Percentiles rank a stretch among this genome's conserved stretches.
Conservation (phyloP, 73 alveolate species). For the Breviolum minutum region DNA sequence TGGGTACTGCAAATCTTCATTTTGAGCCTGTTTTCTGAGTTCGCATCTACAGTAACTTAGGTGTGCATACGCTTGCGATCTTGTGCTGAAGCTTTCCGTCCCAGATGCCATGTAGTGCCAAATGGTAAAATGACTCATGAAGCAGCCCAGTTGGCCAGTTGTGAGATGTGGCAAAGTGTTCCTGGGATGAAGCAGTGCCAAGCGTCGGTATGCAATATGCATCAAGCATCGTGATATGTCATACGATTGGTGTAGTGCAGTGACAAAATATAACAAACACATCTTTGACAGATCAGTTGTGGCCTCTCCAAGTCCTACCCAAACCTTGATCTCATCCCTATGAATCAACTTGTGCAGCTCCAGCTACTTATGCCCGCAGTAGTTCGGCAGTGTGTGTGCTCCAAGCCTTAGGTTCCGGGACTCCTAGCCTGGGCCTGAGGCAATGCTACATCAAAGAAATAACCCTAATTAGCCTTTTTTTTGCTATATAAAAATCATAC, state of each 20-base stretch:
- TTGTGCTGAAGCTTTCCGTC: neutral
- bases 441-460: no score
- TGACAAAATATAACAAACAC: no score
- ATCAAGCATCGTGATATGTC: neutral
- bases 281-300: no score
- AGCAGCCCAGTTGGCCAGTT: conserved; percentile 90
- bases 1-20: no score
- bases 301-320: neutral
- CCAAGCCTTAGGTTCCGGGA: conserved; percentile 25
- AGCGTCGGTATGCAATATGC: neutral
- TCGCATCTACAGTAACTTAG: neutral
- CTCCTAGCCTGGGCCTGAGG: no score
- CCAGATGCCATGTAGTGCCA: conserved; percentile 90
- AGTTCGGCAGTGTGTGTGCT: conserved; percentile 70
- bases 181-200: neutral
- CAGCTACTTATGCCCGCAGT: conserved; percentile 73
- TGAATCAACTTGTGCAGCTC: neutral
- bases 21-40: no score
- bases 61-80: neutral
- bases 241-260: neutral
- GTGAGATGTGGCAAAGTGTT: conserved; percentile 91
- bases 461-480: no score
- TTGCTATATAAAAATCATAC: no score
- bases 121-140: conserved; percentile 92
- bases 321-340: neutral